phyloP scores from a whole-genome alignment of 1,284 basidiomycete species.

The Cryptococcus amylolentus region DNA sequence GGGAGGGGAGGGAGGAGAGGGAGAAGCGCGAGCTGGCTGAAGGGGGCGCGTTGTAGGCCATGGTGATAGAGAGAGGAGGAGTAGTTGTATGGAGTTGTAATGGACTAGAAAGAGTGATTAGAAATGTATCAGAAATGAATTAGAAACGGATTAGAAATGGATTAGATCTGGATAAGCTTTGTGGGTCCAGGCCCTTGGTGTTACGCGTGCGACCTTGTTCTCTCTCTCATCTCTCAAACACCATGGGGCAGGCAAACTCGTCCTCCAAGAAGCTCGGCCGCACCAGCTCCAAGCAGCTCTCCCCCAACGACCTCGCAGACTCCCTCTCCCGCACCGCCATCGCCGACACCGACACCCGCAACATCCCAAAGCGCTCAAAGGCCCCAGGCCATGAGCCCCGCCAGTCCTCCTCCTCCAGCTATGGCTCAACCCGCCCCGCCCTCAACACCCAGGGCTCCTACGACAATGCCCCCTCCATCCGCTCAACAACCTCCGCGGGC shows the following conservation, averaged over 20 bases:
- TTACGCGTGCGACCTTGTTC: background rate
- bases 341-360: constrained; percentile 7
- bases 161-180: background rate
- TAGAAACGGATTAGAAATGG: background rate
- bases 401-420: constrained; percentile 19
- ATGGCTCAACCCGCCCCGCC: constrained; percentile 6
- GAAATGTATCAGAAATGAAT: background rate
- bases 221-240: constrained; percentile 7
- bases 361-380: background rate
- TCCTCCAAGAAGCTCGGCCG: constrained; percentile 48
- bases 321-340: constrained; percentile 34
- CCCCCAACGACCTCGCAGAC: constrained; percentile 44
- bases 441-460: constrained; percentile 14
- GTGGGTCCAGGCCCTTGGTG: constrained; percentile 3
- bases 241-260: constrained; percentile 49
- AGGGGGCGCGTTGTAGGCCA: constrained; percentile 12
- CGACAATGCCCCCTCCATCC: constrained; percentile 14
- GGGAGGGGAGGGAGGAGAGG: constrained; percentile 14
- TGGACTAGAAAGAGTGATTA: background rate
- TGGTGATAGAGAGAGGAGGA: constrained; percentile 1
- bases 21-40: constrained; percentile 16
- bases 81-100: background rate
- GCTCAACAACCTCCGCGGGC: constrained; percentile 14
- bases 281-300: constrained; percentile 50
- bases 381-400: constrained; percentile 7